Percentiles rank a stretch among this genome's conserved stretches.
phyloP scores from a whole-genome alignment of 495 filamentous ascomycete genomes.

The Alectoria sarmentosa region DNA sequence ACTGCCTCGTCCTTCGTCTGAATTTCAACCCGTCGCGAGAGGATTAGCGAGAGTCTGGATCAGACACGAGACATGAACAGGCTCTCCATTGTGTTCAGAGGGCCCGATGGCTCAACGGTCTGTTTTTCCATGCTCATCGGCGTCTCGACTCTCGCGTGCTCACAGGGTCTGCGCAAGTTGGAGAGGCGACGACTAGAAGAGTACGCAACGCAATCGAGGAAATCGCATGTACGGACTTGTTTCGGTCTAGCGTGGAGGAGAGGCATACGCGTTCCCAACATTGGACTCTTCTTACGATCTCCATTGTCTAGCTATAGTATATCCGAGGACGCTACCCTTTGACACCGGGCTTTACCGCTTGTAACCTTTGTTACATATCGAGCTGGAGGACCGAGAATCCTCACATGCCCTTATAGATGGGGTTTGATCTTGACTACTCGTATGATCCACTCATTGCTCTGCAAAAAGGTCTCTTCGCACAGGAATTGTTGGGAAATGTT shows the following conservation, averaged over 20 bases:
- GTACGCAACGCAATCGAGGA: conserved; percentile 2
- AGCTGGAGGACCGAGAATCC: not conserved
- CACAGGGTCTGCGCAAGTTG: not conserved
- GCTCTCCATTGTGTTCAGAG: not conserved
- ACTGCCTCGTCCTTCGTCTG: not conserved
- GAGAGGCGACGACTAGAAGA: not conserved
- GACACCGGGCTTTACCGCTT: not conserved
- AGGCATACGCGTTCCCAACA: not conserved
- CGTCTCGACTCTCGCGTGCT: not conserved
- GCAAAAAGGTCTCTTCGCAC: not conserved
- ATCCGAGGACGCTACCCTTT: no score
- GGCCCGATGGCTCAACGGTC: no score
- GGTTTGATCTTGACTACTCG: not conserved
- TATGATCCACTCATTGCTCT: not conserved
- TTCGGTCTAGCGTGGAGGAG: not conserved
- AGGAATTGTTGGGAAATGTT: not conserved
- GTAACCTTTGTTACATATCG: not conserved
- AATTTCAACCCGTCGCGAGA: not conserved
- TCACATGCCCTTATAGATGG: not conserved
- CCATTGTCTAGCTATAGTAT: no score
- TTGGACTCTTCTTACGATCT: not conserved
- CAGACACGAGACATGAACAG: not conserved
- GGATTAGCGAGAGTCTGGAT: not conserved
- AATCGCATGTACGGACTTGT: not conserved
- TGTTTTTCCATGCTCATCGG: no score